Evolutionary conservation across 78 protist genomes (phyloP).

Genomic region (Dictyostelium firmibasis): DNA sequence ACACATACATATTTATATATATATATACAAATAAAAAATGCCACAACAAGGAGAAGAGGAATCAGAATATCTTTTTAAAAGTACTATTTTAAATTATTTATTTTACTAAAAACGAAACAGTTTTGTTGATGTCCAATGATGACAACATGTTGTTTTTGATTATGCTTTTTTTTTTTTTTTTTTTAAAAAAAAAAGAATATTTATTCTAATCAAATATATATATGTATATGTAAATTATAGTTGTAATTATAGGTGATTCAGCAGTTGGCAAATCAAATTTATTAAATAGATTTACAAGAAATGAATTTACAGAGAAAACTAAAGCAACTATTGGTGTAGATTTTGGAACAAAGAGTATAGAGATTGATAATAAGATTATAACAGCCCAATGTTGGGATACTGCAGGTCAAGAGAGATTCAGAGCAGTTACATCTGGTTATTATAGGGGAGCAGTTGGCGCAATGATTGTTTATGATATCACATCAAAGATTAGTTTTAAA

Average conservation of each 20-base stretch:
- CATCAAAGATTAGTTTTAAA: conserved; percentile 95
- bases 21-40: not conserved
- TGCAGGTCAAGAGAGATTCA: conserved; percentile 99
- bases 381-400: conserved; percentile 86
- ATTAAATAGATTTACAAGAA: conserved; percentile 88
- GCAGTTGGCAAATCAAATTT: conserved; percentile 85
- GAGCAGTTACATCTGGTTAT: conserved; percentile 94
- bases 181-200: not conserved
- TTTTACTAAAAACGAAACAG: not conserved
- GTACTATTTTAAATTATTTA: not conserved
- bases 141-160: too few relatives aligned
- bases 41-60: conserved; percentile 16
- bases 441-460: conserved; percentile 99
- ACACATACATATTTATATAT: not conserved
- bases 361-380: conserved; percentile 55
- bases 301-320: conserved; percentile 88
- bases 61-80: conserved; percentile 7
- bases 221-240: conserved; percentile 12
- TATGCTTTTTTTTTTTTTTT: too few relatives aligned
- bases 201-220: not conserved
- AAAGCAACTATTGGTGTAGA: conserved; percentile 95
- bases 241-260: conserved; percentile 78
- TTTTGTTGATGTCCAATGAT: too few relatives aligned
- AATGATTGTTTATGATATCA: conserved; percentile 98
- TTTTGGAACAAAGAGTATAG: conserved; percentile 87